A percentile compares a stretch with the other conserved stretches of the same genome.
These are phyloP conservation scores for Podospora tetraspora DNA, from an alignment of 495 filamentous ascomycete genomes.

Conservation along the genomic window DNA sequence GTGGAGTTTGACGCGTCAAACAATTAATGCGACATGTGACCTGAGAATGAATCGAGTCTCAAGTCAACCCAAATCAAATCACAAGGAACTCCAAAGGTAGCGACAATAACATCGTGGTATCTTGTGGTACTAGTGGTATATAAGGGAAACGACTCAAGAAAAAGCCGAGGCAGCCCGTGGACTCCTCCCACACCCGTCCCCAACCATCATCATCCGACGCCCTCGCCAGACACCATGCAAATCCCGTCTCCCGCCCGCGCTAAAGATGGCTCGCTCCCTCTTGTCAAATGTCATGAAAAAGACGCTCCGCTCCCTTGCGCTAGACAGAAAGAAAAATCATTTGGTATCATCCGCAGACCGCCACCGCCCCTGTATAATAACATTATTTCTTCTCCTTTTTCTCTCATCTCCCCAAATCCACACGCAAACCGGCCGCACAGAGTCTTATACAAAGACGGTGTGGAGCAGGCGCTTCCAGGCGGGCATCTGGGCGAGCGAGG, in stretches of 20 bases:
- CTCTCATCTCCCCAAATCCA: background rate
- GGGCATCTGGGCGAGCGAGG: conserved; percentile 42
- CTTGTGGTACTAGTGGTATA: background rate
- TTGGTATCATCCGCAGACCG: background rate
- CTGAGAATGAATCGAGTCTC: no score
- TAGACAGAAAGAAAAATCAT: background rate
- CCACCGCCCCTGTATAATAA: background rate
- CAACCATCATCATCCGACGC: background rate
- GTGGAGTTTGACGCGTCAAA: no score
- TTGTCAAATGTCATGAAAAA: background rate
- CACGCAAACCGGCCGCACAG: background rate
- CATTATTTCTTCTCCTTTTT: background rate
- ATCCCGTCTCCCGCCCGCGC: background rate
- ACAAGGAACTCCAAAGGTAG: background rate
- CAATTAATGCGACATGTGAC: no score
- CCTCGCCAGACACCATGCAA: background rate
- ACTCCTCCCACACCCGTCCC: background rate
- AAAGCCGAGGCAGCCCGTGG: background rate
- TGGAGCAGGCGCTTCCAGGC: conserved; percentile 46
- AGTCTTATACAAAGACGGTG: conserved; percentile 41
- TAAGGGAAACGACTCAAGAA: background rate
- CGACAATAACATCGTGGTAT: background rate
- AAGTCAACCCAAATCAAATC: background rate
- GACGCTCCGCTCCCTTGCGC: background rate
- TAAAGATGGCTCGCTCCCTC: background rate